Evolutionary conservation across 257 asterid species (phyloP).

Genomic region (Nicotiana noctiflora): DNA sequence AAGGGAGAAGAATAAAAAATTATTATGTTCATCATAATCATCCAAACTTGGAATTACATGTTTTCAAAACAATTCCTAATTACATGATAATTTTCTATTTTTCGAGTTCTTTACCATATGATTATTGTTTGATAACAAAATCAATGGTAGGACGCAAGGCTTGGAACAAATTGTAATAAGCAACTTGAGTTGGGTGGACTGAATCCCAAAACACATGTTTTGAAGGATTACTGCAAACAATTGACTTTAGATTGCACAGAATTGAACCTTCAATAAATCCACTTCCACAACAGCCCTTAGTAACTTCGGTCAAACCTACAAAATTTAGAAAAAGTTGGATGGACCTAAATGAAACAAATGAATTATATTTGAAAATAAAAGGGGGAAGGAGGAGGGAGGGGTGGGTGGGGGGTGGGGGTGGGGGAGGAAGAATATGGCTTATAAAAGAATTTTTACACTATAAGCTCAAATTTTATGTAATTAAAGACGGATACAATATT

Average conservation of each 20-base stretch:
- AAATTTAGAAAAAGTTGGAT: neutral
- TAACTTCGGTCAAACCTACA: conserved; percentile 42
- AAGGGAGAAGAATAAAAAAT: too few relatives aligned
- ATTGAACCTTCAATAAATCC: conserved; percentile 36
- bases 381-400: too few relatives aligned
- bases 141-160: conserved; percentile 27
- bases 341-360: neutral
- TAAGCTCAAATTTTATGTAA: neutral
- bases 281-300: conserved; percentile 64
- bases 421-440: neutral
- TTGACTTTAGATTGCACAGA: conserved; percentile 37
- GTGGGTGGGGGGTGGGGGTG: too few relatives aligned
- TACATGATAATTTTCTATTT: too few relatives aligned
- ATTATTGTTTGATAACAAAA: neutral
- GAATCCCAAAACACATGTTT: conserved; percentile 61
- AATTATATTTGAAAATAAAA: neutral
- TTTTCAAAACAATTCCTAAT: too few relatives aligned
- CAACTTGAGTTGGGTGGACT: conserved; percentile 50
- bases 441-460: neutral
- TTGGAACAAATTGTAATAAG: conserved; percentile 32
- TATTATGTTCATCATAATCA: too few relatives aligned
- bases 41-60: too few relatives aligned
- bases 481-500: too few relatives aligned
- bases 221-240: conserved; percentile 40
- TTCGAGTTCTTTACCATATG: neutral